Evolutionary conservation across 179 eudicot species (phyloP).

Genomic region (Vitellaria paradoxa): DNA sequence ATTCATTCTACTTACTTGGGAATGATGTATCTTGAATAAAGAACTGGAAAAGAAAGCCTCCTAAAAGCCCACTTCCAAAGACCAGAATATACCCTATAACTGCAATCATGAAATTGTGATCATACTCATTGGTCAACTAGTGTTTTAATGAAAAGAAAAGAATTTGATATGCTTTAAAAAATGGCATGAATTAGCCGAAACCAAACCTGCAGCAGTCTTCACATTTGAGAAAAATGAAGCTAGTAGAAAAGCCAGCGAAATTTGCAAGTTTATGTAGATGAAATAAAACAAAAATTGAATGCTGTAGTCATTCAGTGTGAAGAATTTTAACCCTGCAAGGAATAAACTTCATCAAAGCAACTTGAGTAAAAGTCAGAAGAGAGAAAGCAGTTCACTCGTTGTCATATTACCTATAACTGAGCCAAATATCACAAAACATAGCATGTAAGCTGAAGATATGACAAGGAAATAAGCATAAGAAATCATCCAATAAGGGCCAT

Average conservation of each 20-base stretch:
- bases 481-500: slow-evolving; percentile 92
- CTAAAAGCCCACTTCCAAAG: slow-evolving; percentile 78
- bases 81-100: slow-evolving; percentile 70
- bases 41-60: slow-evolving; percentile 58
- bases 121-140: not conserved
- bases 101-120: slow-evolving; percentile 29
- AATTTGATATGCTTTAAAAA: not conserved
- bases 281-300: slow-evolving; percentile 89
- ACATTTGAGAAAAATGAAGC: slow-evolving; percentile 68
- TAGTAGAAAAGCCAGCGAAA: slow-evolving; percentile 75
- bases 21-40: slow-evolving; percentile 73
- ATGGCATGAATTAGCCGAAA: slow-evolving; percentile 9
- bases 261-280: slow-evolving; percentile 85
- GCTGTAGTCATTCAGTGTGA: slow-evolving; percentile 70
- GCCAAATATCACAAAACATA: slow-evolving; percentile 79
- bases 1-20: slow-evolving; percentile 57
- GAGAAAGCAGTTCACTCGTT: not conserved
- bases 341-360: slow-evolving; percentile 14
- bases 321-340: slow-evolving; percentile 74
- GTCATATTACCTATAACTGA: slow-evolving; percentile 64
- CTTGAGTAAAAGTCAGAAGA: not conserved
- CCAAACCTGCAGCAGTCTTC: slow-evolving; percentile 82
- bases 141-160: not conserved
- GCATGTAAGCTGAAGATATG: slow-evolving; percentile 67
- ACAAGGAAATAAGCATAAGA: slow-evolving; percentile 85